These are phyloP conservation scores for Paramecium sonneborni DNA, from an alignment of 73 alveolate species.

Conservation along the genomic window DNA sequence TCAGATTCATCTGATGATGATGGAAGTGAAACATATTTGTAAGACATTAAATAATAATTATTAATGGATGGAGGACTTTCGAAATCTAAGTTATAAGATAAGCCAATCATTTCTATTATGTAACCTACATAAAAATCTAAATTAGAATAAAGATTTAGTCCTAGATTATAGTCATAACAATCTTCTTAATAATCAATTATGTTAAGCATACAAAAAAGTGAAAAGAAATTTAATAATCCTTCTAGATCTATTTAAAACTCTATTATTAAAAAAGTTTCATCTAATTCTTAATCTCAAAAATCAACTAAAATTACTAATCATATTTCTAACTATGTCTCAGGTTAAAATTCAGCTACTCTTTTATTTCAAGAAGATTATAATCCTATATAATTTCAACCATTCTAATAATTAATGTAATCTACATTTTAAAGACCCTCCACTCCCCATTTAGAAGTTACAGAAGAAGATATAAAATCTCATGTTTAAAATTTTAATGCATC, in stretches of 20 bases:
- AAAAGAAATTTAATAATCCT: background rate
- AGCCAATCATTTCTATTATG: background rate
- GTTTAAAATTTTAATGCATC: background rate
- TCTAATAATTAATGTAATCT: background rate
- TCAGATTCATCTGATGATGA: constrained; percentile 55
- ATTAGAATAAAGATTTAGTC: background rate
- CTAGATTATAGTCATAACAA: background rate
- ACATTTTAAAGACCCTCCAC: background rate
- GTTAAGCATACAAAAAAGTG: background rate
- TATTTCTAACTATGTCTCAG: background rate
- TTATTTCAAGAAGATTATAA: background rate
- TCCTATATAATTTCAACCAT: background rate
- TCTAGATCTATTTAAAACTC: background rate
- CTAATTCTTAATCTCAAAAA: background rate
- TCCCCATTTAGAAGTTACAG: background rate
- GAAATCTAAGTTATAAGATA: background rate
- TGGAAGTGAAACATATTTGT: background rate
- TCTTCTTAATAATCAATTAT: background rate
- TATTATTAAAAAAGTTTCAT: background rate
- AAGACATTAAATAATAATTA: background rate
- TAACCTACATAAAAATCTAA: background rate
- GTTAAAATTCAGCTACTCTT: background rate
- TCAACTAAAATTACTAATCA: background rate
- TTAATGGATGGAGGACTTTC: background rate
- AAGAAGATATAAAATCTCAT: background rate